Conservation (phyloP, 2,329 filamentous ascomycete genomes). For the Nemania bipapillata region DNA sequence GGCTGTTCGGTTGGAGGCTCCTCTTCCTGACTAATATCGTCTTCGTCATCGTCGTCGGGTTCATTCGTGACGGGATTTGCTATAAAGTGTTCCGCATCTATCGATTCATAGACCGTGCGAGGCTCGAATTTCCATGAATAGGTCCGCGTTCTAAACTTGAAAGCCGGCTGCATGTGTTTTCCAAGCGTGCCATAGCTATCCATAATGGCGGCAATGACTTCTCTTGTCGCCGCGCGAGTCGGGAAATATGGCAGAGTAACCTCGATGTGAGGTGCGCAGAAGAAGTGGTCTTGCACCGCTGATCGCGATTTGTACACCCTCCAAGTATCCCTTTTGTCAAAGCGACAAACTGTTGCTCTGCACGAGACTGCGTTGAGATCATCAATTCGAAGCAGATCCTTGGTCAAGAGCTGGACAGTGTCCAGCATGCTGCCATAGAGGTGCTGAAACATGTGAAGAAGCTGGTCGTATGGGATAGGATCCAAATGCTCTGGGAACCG, state of each 20-base stretch:
- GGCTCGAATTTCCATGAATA: conserved; percentile 37
- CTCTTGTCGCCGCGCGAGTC: conserved; percentile 23
- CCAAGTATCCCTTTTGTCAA: conserved; percentile 33
- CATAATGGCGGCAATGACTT: conserved; percentile 28
- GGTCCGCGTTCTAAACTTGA: conserved; percentile 26
- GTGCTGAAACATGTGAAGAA: conserved; percentile 35
- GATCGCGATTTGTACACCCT: conserved; percentile 29
- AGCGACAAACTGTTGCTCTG: conserved; percentile 28
- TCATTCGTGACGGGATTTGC: conserved; percentile 17
- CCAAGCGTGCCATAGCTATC: conserved; percentile 21
- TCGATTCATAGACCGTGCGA: conserved; percentile 29
- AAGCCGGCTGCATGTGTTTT: conserved; percentile 34
- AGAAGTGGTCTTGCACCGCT: conserved; percentile 29
- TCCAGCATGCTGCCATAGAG: conserved; percentile 34
- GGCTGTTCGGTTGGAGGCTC: conserved; percentile 11
- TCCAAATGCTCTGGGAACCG: conserved; percentile 25
- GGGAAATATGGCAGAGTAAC: conserved; percentile 30
- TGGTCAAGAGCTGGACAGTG: conserved; percentile 20
- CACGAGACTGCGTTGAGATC: conserved; percentile 26
- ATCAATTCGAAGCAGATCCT: conserved; percentile 27
- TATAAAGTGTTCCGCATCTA: conserved; percentile 24
- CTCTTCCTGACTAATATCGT: conserved; percentile 7
- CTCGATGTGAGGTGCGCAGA: conserved; percentile 34
- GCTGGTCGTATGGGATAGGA: conserved; percentile 20
- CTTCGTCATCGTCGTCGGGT: neutral